Evolutionary conservation across 2,329 filamentous ascomycete genomes (phyloP).

Genomic region (Cladobotryum protrusum): DNA sequence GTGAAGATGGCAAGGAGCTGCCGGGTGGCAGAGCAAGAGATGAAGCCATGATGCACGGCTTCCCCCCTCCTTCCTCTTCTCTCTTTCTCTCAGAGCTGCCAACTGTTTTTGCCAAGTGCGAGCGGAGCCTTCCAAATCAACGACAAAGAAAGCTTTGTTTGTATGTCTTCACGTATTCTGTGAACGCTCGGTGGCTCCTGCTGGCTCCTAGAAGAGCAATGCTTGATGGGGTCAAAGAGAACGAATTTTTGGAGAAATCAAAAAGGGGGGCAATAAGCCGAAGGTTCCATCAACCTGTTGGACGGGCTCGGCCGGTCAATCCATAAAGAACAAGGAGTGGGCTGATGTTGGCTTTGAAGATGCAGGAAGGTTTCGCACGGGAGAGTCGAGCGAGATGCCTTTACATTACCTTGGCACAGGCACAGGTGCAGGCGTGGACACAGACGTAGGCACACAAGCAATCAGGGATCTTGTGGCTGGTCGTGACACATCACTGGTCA

Average conservation of each 20-base stretch:
- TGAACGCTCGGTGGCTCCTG: slow-evolving; percentile 3
- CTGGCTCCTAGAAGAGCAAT: not conserved
- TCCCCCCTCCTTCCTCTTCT: too few species aligned
- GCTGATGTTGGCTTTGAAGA: not conserved
- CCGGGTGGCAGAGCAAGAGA: slow-evolving; percentile 2
- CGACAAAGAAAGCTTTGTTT: not conserved
- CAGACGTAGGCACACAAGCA: not conserved
- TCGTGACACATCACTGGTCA: slow-evolving; percentile 10
- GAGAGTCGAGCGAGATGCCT: too few species aligned
- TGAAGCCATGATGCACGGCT: slow-evolving; percentile 2
- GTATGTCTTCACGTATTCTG: not conserved
- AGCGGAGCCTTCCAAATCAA: too few species aligned
- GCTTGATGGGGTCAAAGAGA: too few species aligned
- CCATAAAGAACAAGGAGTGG: not conserved
- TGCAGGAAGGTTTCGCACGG: not conserved
- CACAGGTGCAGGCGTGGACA: too few species aligned
- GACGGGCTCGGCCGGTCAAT: not conserved
- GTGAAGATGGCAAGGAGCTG: not conserved
- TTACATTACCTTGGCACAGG: too few species aligned
- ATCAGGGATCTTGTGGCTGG: slow-evolving; percentile 8
- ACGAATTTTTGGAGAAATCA: not conserved
- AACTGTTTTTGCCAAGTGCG: too few species aligned
- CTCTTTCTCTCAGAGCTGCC: too few species aligned
- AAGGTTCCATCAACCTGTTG: not conserved
- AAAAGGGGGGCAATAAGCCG: not conserved